Evolutionary conservation across 208 protist genomes (phyloP).

Genomic region (Leishmania lainsoni): DNA sequence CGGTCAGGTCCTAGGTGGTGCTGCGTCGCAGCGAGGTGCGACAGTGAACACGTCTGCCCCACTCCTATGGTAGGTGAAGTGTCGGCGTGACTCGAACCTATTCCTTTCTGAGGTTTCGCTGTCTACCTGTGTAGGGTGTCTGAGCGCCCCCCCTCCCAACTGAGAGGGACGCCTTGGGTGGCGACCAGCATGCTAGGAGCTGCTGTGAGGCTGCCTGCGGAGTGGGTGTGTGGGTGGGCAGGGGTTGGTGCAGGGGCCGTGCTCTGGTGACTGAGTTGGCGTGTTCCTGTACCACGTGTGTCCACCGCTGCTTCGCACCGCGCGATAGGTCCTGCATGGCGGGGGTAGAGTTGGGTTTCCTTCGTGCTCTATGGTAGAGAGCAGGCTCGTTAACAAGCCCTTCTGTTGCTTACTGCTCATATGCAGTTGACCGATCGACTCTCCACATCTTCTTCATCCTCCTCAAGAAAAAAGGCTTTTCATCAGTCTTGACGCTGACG

Average conservation of each 20-base stretch:
- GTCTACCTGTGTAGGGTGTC: background rate
- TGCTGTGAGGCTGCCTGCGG: background rate
- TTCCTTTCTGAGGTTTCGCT: background rate
- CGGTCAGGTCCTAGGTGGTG: background rate
- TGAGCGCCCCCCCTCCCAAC: too few relatives aligned
- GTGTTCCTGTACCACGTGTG: background rate
- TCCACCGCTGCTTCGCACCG: background rate
- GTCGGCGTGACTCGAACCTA: background rate
- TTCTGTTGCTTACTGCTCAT: background rate
- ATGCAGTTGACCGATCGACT: background rate
- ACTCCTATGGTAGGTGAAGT: background rate
- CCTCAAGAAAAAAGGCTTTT: background rate
- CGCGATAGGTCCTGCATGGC: background rate
- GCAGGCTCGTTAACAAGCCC: background rate
- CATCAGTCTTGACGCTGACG: background rate
- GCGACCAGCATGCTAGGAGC: background rate
- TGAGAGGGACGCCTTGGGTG: background rate
- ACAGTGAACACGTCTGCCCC: background rate
- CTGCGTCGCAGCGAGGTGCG: background rate
- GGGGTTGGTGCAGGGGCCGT: background rate
- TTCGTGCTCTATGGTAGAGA: background rate
- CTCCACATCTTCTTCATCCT: background rate
- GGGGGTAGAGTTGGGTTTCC: background rate
- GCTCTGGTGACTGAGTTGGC: background rate
- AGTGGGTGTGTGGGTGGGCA: too few relatives aligned